Evolutionary conservation across 2,329 filamentous ascomycete species (phyloP).

Genomic region (Talaromyces sp.): DNA sequence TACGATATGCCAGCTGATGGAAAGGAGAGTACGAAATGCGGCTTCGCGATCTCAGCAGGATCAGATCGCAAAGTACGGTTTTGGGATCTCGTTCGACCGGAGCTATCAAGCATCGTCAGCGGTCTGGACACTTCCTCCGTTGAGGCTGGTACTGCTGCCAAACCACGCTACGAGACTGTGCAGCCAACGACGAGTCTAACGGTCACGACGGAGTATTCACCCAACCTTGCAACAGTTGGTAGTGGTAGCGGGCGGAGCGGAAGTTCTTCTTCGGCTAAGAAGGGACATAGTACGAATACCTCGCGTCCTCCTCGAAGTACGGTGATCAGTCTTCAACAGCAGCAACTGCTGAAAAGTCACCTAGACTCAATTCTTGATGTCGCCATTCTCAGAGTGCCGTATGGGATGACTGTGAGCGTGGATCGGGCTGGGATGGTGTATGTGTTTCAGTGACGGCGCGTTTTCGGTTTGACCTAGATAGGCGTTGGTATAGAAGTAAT

Average conservation of each 20-base stretch:
- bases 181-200: slow-evolving; percentile 60
- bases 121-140: slow-evolving; percentile 64
- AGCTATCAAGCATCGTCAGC: slow-evolving; percentile 74
- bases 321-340: slow-evolving; percentile 82
- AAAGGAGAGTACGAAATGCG: slow-evolving; percentile 56
- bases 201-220: slow-evolving; percentile 61
- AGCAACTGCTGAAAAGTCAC: slow-evolving; percentile 78
- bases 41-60: slow-evolving; percentile 81
- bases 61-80: slow-evolving; percentile 88
- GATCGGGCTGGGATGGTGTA: slow-evolving; percentile 87
- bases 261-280: slow-evolving; percentile 24
- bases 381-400: slow-evolving; percentile 80
- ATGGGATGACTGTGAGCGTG: slow-evolving; percentile 86
- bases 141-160: slow-evolving; percentile 38
- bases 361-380: slow-evolving; percentile 84
- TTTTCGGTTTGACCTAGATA: no score
- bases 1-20: slow-evolving; percentile 65
- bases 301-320: slow-evolving; percentile 64
- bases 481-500: not conserved
- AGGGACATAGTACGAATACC: slow-evolving; percentile 34
- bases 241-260: slow-evolving; percentile 23
- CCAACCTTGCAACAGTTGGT: slow-evolving; percentile 33
- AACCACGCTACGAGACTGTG: slow-evolving; percentile 65
- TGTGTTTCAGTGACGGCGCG: slow-evolving; percentile 63
- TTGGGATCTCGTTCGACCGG: slow-evolving; percentile 79